Evolutionary conservation across 2,329 filamentous ascomycete species (phyloP).

Genomic region (Epichloe bromicola): DNA sequence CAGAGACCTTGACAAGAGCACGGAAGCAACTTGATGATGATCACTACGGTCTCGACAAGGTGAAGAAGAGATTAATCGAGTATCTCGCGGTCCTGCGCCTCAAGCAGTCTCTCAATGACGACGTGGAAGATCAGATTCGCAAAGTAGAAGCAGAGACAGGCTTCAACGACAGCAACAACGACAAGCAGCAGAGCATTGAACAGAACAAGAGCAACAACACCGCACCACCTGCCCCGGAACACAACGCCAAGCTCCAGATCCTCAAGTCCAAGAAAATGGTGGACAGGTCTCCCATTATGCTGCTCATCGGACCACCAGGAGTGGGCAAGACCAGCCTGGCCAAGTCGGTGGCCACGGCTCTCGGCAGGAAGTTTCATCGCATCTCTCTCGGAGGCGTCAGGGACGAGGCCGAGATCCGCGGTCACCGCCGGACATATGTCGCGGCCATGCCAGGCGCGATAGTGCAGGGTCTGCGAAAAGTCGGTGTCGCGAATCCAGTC

Average conservation of each 20-base stretch:
- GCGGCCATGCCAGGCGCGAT: conserved; percentile 97
- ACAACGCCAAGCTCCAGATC: conserved; percentile 54
- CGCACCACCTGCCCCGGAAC: conserved; percentile 14
- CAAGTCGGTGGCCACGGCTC: conserved; percentile 79
- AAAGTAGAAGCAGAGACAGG: conserved; percentile 51
- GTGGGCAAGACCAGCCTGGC: conserved; percentile 94
- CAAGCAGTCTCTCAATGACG: conserved; percentile 81
- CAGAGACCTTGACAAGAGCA: conserved; percentile 64
- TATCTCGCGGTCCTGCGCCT: conserved; percentile 93
- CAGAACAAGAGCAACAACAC: neutral
- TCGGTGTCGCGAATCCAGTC: conserved; percentile 88
- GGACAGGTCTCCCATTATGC: conserved; percentile 90
- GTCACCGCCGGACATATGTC: conserved; percentile 89
- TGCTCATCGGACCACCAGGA: conserved; percentile 85
- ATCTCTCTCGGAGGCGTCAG: conserved; percentile 92
- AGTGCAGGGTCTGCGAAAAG: conserved; percentile 87
- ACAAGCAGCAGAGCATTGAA: neutral
- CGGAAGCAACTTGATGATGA: conserved; percentile 88
- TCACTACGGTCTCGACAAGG: conserved; percentile 90
- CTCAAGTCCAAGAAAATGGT: conserved; percentile 73
- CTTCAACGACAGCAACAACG: conserved; percentile 27
- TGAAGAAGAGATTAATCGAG: conserved; percentile 91
- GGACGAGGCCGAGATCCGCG: conserved; percentile 93
- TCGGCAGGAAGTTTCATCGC: conserved; percentile 91
- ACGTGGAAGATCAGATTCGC: conserved; percentile 67